phyloP scores from a whole-genome alignment of 331 rosid species.

The Malus hybrid region DNA sequence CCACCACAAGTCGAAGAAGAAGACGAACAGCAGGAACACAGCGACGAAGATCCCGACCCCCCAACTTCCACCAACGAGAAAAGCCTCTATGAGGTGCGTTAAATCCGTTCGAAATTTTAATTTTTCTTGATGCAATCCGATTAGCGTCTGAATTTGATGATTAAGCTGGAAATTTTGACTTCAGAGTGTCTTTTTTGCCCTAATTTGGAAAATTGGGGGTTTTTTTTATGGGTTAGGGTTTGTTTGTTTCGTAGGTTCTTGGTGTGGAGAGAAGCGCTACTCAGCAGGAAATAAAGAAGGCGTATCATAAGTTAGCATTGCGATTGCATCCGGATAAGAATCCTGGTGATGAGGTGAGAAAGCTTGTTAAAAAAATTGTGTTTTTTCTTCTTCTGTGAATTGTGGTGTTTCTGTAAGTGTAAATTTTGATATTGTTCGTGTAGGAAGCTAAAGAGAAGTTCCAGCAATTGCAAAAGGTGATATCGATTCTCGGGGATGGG shows the following conservation, averaged over 20 bases:
- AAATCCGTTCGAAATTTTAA: background rate
- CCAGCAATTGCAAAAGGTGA: constrained; percentile 86
- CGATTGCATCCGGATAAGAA: constrained; percentile 93
- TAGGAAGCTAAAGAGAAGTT: constrained; percentile 91
- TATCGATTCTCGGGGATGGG: constrained; percentile 85
- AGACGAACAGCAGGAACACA: background rate
- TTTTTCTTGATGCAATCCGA: background rate
- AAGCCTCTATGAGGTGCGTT: constrained; percentile 59
- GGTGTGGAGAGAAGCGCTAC: constrained; percentile 84
- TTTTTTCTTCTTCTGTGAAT: background rate
- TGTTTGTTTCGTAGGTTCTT: constrained; percentile 41
- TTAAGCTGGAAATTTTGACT: background rate
- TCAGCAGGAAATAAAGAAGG: constrained; percentile 91
- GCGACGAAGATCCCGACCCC: constrained; percentile 8
- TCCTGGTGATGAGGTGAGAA: constrained; percentile 67
- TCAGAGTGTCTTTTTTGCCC: background rate
- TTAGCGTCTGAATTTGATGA: background rate
- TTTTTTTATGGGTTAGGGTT: background rate
- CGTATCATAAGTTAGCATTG: constrained; percentile 81
- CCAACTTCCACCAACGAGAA: constrained; percentile 21
- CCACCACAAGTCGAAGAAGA: constrained; percentile 11
- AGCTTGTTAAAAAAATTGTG: background rate
- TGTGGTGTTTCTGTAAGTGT: constrained; percentile 5
- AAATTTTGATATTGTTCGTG: constrained; percentile 7
- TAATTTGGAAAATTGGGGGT: background rate